phyloP scores from a whole-genome alignment of 2,329 filamentous ascomycete species.

The Fusarium beomiforme region DNA sequence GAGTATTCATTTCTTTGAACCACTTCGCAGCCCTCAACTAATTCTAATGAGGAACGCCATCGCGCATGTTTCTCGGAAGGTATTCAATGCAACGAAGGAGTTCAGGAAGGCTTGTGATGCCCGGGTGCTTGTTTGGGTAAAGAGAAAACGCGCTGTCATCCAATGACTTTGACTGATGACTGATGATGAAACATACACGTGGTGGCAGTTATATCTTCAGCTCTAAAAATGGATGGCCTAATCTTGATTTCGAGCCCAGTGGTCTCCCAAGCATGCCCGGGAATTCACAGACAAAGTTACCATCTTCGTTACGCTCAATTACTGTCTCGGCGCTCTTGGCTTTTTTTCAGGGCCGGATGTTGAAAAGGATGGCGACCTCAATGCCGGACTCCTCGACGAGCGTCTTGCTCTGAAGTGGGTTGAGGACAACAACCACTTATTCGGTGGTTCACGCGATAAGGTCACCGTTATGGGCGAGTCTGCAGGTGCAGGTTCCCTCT shows the following conservation, averaged over 20 bases:
- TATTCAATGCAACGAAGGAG: too few species aligned
- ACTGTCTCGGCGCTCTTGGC: background rate
- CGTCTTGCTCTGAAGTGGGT: conserved; percentile 61
- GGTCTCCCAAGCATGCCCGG: background rate
- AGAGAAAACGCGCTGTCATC: too few species aligned
- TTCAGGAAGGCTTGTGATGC: too few species aligned
- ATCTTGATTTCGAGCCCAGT: background rate
- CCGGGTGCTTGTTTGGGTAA: too few species aligned
- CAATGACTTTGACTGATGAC: too few species aligned
- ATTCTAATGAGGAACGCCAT: background rate
- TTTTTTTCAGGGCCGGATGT: background rate
- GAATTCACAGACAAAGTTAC: background rate
- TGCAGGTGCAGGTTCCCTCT: background rate
- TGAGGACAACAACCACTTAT: conserved; percentile 57
- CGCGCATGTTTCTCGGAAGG: background rate
- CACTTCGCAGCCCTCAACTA: background rate
- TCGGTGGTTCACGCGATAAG: conserved; percentile 59
- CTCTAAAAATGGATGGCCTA: background rate
- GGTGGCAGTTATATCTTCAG: too few species aligned
- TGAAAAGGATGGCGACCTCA: conserved; percentile 42
- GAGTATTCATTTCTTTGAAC: background rate
- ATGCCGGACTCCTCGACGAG: conserved; percentile 62
- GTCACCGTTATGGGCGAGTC: background rate
- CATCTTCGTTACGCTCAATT: background rate
- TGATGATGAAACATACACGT: too few species aligned